These are phyloP conservation scores for Rhexocercosporidium sp. DNA, from an alignment of 2,329 filamentous ascomycete species.

Conservation along the genomic window DNA sequence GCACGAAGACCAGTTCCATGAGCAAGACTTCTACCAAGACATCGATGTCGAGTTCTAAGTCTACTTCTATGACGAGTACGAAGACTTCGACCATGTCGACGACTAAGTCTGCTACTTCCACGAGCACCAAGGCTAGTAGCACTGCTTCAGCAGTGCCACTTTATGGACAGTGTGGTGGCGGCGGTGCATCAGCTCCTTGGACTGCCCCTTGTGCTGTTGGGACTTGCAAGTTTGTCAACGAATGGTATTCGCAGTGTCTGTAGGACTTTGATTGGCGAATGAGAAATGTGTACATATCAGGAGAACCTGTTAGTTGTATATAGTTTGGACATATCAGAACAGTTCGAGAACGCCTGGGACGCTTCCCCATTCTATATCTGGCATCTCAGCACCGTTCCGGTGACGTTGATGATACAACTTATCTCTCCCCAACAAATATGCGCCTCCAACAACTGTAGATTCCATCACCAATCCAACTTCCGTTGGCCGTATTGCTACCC, in stretches of 20 bases:
- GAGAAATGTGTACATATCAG: not conserved
- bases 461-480: not conserved
- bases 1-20: not conserved
- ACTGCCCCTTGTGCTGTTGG: not conserved
- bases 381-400: not conserved
- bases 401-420: not conserved
- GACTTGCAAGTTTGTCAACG: slow-evolving; percentile 14
- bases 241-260: slow-evolving; percentile 13
- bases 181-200: not conserved
- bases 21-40: not conserved
- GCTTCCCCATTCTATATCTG: not conserved
- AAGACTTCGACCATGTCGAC: not conserved
- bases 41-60: not conserved
- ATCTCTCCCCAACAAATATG: not conserved
- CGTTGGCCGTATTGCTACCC: not conserved
- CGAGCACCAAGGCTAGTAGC: not conserved
- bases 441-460: not conserved
- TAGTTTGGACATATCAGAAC: not conserved
- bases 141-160: not conserved
- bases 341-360: not conserved
- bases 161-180: slow-evolving; percentile 15
- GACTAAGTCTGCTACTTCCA: not conserved
- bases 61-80: not conserved
- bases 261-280: not conserved
- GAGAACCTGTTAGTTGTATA: not conserved